Evolutionary conservation across 75 land plant genomes (phyloP).

Genomic region (Sequoia sempervirens): DNA sequence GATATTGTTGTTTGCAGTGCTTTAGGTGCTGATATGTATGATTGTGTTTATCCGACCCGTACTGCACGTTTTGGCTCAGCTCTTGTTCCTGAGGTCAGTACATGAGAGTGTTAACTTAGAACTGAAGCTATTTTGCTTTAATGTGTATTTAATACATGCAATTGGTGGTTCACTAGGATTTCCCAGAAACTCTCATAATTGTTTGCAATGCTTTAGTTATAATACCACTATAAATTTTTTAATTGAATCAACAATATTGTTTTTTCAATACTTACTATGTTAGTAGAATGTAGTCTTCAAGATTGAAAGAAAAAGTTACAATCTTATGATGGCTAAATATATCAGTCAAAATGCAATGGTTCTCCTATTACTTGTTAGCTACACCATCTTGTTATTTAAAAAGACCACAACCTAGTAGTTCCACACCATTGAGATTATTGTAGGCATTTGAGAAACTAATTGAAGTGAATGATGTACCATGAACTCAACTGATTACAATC

Average conservation of each 20-base stretch:
- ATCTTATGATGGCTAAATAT: not conserved
- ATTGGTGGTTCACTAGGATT: not conserved
- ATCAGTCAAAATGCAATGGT: not conserved
- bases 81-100: conserved; percentile 87
- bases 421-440: not conserved
- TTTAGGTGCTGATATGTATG: conserved; percentile 99
- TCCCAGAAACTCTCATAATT: not conserved
- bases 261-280: not conserved
- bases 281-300: not conserved
- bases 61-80: conserved; percentile 99
- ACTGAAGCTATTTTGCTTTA: not conserved
- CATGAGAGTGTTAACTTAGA: not conserved
- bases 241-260: not conserved
- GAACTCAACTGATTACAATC: not conserved
- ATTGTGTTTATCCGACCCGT: conserved; percentile 99
- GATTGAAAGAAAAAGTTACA: not conserved
- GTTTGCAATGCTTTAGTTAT: not conserved
- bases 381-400: not conserved
- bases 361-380: not conserved
- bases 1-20: conserved; percentile 99
- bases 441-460: not conserved
- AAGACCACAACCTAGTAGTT: not conserved
- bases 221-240: not conserved
- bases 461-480: not conserved
- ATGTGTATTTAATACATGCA: not conserved